A percentile compares a stretch with the other conserved stretches of the same genome.
Evolutionary conservation across 2,329 filamentous ascomycete genomes (phyloP).

Genomic region (Chaetomium globosum): DNA sequence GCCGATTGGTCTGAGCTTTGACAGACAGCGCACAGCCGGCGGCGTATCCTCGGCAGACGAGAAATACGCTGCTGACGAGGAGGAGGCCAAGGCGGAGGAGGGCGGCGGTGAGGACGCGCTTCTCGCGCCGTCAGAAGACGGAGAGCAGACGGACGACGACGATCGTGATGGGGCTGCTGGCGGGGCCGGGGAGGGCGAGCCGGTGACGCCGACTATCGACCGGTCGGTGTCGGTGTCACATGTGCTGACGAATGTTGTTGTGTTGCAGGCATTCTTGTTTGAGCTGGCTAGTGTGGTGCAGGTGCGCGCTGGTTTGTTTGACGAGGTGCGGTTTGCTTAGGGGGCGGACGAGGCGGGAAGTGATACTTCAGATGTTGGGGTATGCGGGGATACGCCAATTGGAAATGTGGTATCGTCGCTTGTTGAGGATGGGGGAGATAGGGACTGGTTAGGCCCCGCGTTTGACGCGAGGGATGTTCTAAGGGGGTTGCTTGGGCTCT

Average conservation of each 20-base stretch:
- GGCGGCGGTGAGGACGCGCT: slow-evolving; percentile 36
- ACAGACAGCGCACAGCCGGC: slow-evolving; percentile 40
- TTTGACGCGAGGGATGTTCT: slow-evolving; percentile 16
- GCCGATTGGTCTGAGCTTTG: slow-evolving; percentile 53
- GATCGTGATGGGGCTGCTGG: background rate
- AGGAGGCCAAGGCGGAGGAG: slow-evolving; percentile 27
- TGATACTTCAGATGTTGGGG: background rate
- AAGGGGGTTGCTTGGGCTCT: slow-evolving; percentile 14
- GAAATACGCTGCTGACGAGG: slow-evolving; percentile 19
- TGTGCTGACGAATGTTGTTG: slow-evolving; percentile 75
- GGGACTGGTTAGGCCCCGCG: slow-evolving; percentile 10
- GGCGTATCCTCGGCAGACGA: slow-evolving; percentile 22
- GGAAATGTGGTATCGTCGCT: background rate
- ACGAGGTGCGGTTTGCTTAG: slow-evolving; percentile 68
- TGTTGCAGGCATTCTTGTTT: slow-evolving; percentile 77
- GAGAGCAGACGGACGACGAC: slow-evolving; percentile 21
- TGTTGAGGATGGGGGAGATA: background rate
- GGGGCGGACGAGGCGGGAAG: background rate
- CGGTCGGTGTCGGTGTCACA: slow-evolving; percentile 71
- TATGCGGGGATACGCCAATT: background rate
- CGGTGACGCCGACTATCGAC: slow-evolving; percentile 28
- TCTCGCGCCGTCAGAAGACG: slow-evolving; percentile 33
- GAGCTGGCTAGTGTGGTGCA: slow-evolving; percentile 76
- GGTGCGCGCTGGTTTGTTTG: slow-evolving; percentile 73
- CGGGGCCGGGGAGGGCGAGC: slow-evolving; percentile 10